Conservation (phyloP, 108 stramenopile genomes). For the Nannochloropsis salina region DNA sequence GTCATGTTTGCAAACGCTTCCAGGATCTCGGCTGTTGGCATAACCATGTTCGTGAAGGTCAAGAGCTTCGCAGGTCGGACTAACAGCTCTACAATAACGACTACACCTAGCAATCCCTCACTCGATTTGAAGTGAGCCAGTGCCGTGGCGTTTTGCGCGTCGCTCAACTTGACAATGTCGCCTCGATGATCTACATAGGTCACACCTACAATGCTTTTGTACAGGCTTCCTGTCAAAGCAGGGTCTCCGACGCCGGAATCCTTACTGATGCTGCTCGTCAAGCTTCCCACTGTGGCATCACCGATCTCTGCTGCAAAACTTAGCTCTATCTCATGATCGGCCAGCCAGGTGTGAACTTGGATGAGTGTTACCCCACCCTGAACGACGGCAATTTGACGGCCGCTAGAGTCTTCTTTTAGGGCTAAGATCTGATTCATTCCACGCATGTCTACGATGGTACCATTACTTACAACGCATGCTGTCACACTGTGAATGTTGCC, state of each 20-base stretch:
- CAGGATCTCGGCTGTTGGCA: neutral
- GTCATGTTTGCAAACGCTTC: neutral
- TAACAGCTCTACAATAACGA: neutral
- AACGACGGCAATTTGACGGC: neutral
- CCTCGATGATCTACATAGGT: neutral
- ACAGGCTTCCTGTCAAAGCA: neutral
- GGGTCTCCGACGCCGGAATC: constrained; percentile 6
- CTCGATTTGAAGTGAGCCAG: constrained; percentile 4
- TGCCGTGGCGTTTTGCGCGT: neutral
- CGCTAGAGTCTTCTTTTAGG: neutral
- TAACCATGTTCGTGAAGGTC: neutral
- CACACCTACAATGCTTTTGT: constrained; percentile 15
- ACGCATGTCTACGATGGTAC: constrained; percentile 11
- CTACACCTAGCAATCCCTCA: neutral
- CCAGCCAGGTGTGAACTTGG: neutral
- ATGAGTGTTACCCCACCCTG: neutral
- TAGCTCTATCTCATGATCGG: neutral
- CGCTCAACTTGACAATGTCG: neutral
- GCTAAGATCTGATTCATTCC: neutral
- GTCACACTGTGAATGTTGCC: constrained; percentile 17
- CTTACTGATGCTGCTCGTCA: constrained; percentile 17
- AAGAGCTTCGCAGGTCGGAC: neutral
- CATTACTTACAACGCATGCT: constrained; percentile 9
- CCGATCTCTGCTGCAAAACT: neutral
- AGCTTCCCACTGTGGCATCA: neutral